Base-by-base conservation (phyloP, 179 eudicot genomes). In the Corrigiola litoralis region DNA sequence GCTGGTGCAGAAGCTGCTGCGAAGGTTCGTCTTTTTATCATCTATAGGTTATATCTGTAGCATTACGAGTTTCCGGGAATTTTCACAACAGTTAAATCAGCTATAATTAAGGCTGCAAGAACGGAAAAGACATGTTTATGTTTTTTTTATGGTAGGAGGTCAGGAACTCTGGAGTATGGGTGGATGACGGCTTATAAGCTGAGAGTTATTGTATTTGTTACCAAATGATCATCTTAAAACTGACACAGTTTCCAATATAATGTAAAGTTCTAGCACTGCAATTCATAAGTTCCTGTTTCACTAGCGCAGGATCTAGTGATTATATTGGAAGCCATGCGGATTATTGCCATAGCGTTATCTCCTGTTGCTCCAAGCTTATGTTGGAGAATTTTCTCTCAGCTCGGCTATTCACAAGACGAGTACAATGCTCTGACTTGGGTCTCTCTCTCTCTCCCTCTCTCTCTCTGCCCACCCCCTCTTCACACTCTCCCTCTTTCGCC, bases 241-340 rank as follows among this genome's bases (percentile, higher is more conserved):
- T n/a, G n/a, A n/a, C n/a, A n/a, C n/a, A n/a, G n/a, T n/a, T n/a
- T n/a, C n/a, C n/a, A n/a, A n/a, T n/a, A n/a, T n/a, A n/a, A n/a
- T n/a, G n/a, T n/a, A n/a, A n/a, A n/a, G n/a, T n/a, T n/a, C n/a
- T n/a, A n/a, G n/a, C n/a, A n/a, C n/a, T n/a, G n/a, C 17, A 14
- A 3, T 12, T 37, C 36, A 24, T 24, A 38, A 57, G 64, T 18
- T 64, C 32, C 5, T 57, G 41, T 41, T 59, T n/a, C n/a, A 20
- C 36, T 38, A 11, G 48, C 58, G 67, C 87, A 94, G 99, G 97
- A 94, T 76, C 85, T 94, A 6, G 97, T 94, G 49, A 76, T 90
- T 69, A 80, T 94, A 78, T 70, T 94, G 70, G 99, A 94, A 81
- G 75, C 90, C 54, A 86, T 91, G 96, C 79, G 99, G 62, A 90